These are phyloP conservation scores for Eucalyptus decipiens DNA, from an alignment of 345 rosid species.

Conservation along the genomic window DNA sequence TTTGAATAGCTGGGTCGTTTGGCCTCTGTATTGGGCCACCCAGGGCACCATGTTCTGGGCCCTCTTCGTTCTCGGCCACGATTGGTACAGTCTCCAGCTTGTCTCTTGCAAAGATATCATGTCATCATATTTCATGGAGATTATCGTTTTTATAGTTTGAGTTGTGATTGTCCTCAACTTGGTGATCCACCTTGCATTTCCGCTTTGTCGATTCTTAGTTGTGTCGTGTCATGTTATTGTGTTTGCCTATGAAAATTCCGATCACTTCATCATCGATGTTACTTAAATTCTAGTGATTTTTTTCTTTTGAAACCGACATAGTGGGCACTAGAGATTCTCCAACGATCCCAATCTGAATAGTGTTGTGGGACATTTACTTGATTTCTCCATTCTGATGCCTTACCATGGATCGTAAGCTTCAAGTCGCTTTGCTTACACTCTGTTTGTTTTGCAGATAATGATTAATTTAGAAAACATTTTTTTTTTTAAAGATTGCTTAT, in stretches of 20 bases:
- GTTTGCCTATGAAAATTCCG: background rate
- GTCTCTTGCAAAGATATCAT: background rate
- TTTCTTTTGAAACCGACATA: background rate
- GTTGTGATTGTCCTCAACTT: background rate
- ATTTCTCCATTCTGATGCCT: conserved; percentile 84
- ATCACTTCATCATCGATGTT: no score
- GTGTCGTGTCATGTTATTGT: background rate
- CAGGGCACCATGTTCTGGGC: conserved; percentile 99
- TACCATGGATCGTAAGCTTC: conserved; percentile 71
- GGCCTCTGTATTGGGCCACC: conserved; percentile 89
- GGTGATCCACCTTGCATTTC: background rate
- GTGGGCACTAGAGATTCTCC: conserved; percentile 92
- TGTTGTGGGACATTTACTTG: conserved; percentile 80
- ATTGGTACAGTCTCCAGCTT: conserved; percentile 55
- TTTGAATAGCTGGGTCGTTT: conserved; percentile 54
- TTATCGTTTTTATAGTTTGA: background rate
- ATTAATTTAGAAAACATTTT: background rate
- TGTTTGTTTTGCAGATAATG: fast-evolving
- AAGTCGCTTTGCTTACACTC: background rate
- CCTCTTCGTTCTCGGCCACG: conserved; percentile 92
- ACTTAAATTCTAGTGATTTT: background rate
- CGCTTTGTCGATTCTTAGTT: background rate
- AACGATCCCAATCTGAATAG: conserved; percentile 54
- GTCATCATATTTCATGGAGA: background rate
- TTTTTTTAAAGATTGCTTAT: background rate